phyloP scores from a whole-genome alignment of 768 basidiomycete genomes.

The Leucocoprinus sp. region DNA sequence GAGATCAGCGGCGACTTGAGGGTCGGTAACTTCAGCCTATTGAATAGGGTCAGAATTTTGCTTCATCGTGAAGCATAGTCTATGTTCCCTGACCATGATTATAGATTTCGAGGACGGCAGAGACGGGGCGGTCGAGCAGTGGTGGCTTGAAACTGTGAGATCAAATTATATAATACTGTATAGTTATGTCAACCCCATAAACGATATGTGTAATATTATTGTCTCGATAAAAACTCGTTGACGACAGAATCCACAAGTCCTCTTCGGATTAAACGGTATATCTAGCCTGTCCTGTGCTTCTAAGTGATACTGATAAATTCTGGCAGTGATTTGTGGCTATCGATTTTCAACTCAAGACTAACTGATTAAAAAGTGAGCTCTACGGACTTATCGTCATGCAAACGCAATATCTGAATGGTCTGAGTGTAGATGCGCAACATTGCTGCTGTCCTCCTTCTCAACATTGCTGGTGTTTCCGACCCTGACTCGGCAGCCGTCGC shows the following conservation, averaged over 20 bases:
- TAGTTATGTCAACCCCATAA: constrained; percentile 29
- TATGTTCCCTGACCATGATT: constrained; percentile 34
- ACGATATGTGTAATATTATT: too few relatives aligned
- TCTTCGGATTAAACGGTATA: constrained; percentile 86
- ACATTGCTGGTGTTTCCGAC: constrained; percentile 83
- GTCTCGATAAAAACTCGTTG: constrained; percentile 23
- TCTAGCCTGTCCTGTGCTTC: not conserved
- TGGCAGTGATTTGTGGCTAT: constrained; percentile 89
- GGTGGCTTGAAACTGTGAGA: constrained; percentile 31
- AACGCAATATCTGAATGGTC: not conserved
- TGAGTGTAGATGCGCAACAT: constrained; percentile 73
- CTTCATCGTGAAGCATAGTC: constrained; percentile 8
- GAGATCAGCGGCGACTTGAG: constrained; percentile 88
- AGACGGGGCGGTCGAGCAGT: constrained; percentile 11
- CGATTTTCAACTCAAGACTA: constrained; percentile 30
- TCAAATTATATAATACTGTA: constrained; percentile 50
- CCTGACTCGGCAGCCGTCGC: constrained; percentile 85
- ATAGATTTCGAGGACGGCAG: constrained; percentile 18
- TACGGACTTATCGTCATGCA: not conserved
- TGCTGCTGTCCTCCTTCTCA: constrained; percentile 96
- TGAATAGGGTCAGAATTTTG: constrained; percentile 12
- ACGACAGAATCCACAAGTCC: constrained; percentile 89
- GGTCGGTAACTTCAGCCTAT: constrained; percentile 91
- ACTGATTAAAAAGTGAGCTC: constrained; percentile 33
- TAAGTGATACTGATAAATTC: constrained; percentile 7